A percentile compares a stretch with the other conserved stretches of the same genome.
phyloP scores from a whole-genome alignment of 257 asterid genomes.

The Anisodus tanguticus region DNA sequence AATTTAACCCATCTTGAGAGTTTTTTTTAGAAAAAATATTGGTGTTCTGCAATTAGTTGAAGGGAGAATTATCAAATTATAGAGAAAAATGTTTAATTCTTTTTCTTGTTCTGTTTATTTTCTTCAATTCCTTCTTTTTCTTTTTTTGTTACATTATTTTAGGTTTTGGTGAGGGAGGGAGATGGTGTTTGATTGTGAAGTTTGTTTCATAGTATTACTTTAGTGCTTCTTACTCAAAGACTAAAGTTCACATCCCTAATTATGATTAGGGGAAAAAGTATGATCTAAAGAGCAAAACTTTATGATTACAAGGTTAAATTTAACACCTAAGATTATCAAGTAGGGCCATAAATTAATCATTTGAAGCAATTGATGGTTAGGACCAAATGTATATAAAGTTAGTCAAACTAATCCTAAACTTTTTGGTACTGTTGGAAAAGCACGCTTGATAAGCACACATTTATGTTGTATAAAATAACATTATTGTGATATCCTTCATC shows the following conservation, averaged over 20 bases:
- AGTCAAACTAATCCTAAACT: constrained; percentile 46
- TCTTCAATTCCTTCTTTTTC: background rate
- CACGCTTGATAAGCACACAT: constrained; percentile 12
- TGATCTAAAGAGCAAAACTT: background rate
- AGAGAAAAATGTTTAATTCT: constrained; percentile 3
- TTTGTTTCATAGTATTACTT: background rate
- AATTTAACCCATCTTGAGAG: background rate
- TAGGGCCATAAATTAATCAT: constrained; percentile 40
- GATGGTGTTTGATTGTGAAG: background rate
- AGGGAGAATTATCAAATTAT: background rate
- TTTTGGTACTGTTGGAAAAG: constrained; percentile 32
- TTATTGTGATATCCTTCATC: constrained; percentile 18
- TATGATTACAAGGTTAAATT: background rate
- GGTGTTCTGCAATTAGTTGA: background rate
- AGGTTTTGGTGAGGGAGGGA: background rate
- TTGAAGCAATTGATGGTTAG: constrained; percentile 35
- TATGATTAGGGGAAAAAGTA: background rate
- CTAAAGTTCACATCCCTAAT: background rate
- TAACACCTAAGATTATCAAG: background rate
- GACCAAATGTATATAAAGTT: constrained; percentile 33
- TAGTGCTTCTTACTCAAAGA: background rate
- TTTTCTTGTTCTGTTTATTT: constrained; percentile 1
- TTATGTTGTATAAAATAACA: constrained; percentile 20
- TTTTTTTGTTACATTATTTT: background rate
- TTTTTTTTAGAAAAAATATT: background rate